A percentile compares a stretch with the other conserved stretches of the same genome.
These are phyloP conservation scores for Coniochaeta prunicola DNA, from an alignment of 2,329 filamentous ascomycete species.

Conservation along the genomic window DNA sequence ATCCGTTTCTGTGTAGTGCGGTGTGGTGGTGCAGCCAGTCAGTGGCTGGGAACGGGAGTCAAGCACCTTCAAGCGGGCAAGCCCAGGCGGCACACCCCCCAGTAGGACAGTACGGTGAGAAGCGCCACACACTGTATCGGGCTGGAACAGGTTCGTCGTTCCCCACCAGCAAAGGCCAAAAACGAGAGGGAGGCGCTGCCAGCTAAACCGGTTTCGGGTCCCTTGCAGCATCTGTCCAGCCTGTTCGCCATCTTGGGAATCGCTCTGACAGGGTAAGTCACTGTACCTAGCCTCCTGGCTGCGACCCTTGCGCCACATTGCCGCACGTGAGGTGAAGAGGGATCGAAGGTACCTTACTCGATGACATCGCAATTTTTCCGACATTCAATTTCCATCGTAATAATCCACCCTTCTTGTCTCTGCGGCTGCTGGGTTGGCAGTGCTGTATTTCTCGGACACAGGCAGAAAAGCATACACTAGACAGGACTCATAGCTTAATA, in stretches of 20 bases:
- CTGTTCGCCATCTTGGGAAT: not conserved
- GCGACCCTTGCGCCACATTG: not conserved
- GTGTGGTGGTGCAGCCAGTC: not conserved
- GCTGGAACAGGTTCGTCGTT: not conserved
- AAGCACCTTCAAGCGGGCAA: not conserved
- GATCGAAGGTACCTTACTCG: not conserved
- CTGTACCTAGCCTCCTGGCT: not conserved
- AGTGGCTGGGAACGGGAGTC: not conserved
- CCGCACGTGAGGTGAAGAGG: not conserved
- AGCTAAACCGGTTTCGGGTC: slow-evolving; percentile 1
- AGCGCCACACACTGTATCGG: not conserved
- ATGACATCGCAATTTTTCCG: not conserved
- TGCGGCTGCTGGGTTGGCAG: too few species aligned
- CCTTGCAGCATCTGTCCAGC: not conserved
- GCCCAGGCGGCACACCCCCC: too few species aligned
- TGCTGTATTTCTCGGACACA: not conserved
- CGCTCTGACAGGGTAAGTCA: not conserved
- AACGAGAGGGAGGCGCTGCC: not conserved
- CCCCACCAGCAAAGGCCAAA: not conserved
- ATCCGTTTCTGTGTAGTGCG: not conserved
- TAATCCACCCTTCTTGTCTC: too few species aligned
- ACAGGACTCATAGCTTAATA: not conserved
- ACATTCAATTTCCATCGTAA: not conserved
- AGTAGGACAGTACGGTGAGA: not conserved
- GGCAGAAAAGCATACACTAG: too few species aligned